Evolutionary conservation across 345 rosid genomes (phyloP), one percentile per base, ranked within the genome.

Genomic region (Salix caprea): DNA sequence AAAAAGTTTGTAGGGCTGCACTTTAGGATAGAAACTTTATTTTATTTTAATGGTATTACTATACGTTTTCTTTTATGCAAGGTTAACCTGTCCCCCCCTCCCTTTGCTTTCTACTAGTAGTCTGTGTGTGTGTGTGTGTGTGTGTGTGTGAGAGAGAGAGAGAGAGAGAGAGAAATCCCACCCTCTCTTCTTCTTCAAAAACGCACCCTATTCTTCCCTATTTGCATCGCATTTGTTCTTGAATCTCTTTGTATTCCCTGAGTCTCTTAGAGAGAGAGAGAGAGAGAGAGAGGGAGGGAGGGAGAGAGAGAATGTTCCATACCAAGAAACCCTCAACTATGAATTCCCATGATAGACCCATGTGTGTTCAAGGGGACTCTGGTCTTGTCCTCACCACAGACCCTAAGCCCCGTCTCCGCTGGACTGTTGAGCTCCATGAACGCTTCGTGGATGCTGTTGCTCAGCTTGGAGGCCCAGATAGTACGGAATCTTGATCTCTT

Each of bases 351-450:
- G 97, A 93, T 42, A 89, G 97, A 82, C 77, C 89, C 80, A 92
- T 93, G 97, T 96, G 97, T 75, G 96, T 94, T 84, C 99, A 91
- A 88, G 99, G 93, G 0, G 99, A 96, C 87, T 96, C 99, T 67
- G 99, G 99, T 70, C 96, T 96, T 23, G 99, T 96, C 79, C 92
- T 96, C 86, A 96, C 99, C 80, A 96, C 99, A 18, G 99, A 96
- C 86, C 99, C 99, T 71, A 96, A 96, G 87, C 99, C 99, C 16
- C 95, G 99, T 62, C 96, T 96, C 73, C 97, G 99, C 42, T 96
- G 99, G 99, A 96, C 99, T 13, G 98, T 90, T 18, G 99, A 96
- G 85, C 99, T 94, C 67, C 99, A 96, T 78, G 99, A 96, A 75
- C 98, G 99, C 77, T 96, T 94, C 48, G 99, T 96, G 21, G 99